These are phyloP conservation scores for Myrica gale DNA, from an alignment of 306 rosid species.

Conservation along the genomic window DNA sequence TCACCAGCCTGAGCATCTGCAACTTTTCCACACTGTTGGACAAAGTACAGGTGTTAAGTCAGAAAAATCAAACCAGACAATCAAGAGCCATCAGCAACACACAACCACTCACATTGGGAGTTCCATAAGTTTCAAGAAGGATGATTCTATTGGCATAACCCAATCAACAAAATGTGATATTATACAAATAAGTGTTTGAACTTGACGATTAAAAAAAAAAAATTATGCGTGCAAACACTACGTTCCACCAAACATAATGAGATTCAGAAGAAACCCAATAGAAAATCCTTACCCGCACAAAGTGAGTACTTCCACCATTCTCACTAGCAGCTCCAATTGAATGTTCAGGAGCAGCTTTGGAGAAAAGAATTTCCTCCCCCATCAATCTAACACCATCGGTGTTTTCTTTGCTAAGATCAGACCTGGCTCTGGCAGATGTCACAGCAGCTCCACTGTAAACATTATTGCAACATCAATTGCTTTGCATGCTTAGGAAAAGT, in stretches of 20 bases:
- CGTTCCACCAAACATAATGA: neutral
- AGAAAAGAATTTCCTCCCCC: constrained; percentile 36
- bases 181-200: neutral
- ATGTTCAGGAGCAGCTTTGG: constrained; percentile 51
- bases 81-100: constrained; percentile 1
- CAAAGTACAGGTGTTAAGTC: neutral
- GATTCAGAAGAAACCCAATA: constrained; percentile 5
- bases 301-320: constrained; percentile 56
- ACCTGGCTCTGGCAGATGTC: constrained; percentile 42
- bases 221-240: neutral
- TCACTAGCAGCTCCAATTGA: constrained; percentile 63
- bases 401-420: constrained; percentile 49
- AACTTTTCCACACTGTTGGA: constrained; percentile 46
- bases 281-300: constrained; percentile 52
- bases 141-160: neutral
- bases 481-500: neutral
- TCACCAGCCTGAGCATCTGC: constrained; percentile 41
- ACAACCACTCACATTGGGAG: neutral
- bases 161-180: neutral
- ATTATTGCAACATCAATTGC: constrained; percentile 27
- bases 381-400: constrained; percentile 39
- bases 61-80: neutral
- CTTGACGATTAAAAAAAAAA: neutral
- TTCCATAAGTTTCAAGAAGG: neutral
- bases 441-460: constrained; percentile 51